Percentiles rank a stretch among this genome's conserved stretches.
Evolutionary conservation across 202 grass and related monocot genomes (phyloP).

Genomic region (Carex arenaria): DNA sequence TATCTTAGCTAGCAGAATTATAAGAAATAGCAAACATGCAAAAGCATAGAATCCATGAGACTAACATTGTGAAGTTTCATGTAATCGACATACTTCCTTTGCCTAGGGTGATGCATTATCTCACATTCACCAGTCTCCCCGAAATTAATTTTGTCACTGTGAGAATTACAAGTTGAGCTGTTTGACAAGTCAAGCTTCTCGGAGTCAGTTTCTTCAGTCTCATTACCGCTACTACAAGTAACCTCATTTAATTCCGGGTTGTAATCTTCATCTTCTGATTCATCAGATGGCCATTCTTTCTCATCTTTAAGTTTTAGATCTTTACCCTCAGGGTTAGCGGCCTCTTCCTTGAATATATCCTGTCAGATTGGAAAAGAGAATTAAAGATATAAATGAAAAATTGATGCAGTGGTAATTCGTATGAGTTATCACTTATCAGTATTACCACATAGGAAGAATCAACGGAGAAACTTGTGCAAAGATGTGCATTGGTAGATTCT

Average conservation of each 20-base stretch:
- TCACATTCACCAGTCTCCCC: constrained; percentile 39
- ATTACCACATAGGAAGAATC: constrained; percentile 53
- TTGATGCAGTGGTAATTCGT: background rate
- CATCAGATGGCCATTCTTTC: constrained; percentile 93
- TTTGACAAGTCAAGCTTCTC: constrained; percentile 54
- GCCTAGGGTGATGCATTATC: constrained; percentile 47
- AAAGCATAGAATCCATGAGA: constrained; percentile 32
- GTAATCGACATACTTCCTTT: constrained; percentile 72
- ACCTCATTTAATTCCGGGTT: constrained; percentile 62
- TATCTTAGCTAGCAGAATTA: constrained; percentile 1
- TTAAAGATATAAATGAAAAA: constrained; percentile 14
- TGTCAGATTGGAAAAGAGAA: constrained; percentile 27
- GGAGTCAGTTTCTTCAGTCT: constrained; percentile 43
- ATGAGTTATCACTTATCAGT: constrained; percentile 16
- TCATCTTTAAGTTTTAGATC: constrained; percentile 23
- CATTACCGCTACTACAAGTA: constrained; percentile 36
- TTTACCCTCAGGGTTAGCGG: constrained; percentile 34
- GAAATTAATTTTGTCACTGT: constrained; percentile 54
- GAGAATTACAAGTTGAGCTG: constrained; percentile 58
- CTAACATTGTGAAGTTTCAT: constrained; percentile 82
- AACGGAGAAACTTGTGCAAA: constrained; percentile 58
- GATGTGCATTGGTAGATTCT: constrained; percentile 91
- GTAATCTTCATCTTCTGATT: constrained; percentile 97
- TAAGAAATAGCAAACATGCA: background rate
- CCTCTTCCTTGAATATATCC: constrained; percentile 98